Percentiles rank a stretch among this genome's conserved stretches.
These are phyloP conservation scores for Ganoderma resinaceum DNA, from an alignment of 1,284 basidiomycete genomes.

Conservation along the genomic window DNA sequence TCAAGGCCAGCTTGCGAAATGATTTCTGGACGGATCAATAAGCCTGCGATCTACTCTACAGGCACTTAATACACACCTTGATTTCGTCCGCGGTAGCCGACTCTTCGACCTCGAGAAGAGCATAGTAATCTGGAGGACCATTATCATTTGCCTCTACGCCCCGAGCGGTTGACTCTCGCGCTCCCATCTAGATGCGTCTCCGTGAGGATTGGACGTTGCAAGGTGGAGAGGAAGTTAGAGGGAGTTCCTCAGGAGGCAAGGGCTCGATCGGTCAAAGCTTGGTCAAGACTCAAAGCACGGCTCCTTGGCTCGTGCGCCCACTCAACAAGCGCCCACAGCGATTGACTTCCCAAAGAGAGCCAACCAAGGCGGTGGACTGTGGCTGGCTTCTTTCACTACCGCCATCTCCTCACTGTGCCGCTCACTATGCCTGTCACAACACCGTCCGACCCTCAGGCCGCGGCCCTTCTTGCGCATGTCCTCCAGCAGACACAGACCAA, in stretches of 20 bases:
- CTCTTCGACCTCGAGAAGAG: slow-evolving; percentile 81
- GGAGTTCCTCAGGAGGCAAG: no score
- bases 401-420: background rate
- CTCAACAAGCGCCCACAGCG: no score
- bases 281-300: no score
- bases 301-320: no score
- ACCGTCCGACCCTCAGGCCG: slow-evolving; percentile 35
- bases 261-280: no score
- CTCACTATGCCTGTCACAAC: slow-evolving; percentile 27
- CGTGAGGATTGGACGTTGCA: no score
- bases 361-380: no score
- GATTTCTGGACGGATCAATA: slow-evolving; percentile 74
- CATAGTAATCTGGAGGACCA: slow-evolving; percentile 74
- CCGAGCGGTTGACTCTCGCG: slow-evolving; percentile 64
- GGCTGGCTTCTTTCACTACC: background rate
- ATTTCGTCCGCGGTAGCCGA: slow-evolving; percentile 88
- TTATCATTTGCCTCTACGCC: slow-evolving; percentile 39
- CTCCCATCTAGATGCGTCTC: slow-evolving; percentile 60
- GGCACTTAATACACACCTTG: slow-evolving; percentile 61
- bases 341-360: no score
- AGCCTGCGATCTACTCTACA: slow-evolving; percentile 6
- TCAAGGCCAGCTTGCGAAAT: slow-evolving; percentile 82
- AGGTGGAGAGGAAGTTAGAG: no score
- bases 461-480: slow-evolving; percentile 61
- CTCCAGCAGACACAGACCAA: slow-evolving; percentile 69